Base-by-base conservation (phyloP, 2,329 filamentous ascomycete genomes). In the Claviceps maximensis region DNA sequence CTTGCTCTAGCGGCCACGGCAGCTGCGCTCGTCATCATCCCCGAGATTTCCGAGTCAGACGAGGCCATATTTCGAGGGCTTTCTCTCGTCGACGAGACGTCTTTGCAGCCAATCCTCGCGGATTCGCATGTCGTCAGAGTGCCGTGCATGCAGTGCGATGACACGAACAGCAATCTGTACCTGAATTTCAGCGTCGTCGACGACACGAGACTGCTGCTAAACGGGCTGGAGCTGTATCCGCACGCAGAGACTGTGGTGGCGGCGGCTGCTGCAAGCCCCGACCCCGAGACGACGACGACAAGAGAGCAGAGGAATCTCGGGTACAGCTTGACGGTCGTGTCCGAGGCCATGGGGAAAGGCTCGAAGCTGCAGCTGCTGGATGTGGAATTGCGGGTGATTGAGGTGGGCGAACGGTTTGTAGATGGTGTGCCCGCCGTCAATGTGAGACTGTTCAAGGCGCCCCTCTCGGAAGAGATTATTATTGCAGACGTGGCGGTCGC, bases 391-490 rank as follows among this genome's bases (percentile, higher is more conserved):
- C 72, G 79, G 57, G 74, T 86, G 56, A 73, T 82, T 55, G 75
- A 82, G 62, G 76, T 86, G 27, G 79, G 78, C 54, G 66, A 73
- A 51, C 68, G 71, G 45, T 79, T 81, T 54, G 65, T 84, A 52
- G 68, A 77, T 46, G 72, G 68, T 25, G 70, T 83, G 25, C 75
- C 78, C 40, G 69, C 69, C 29, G 72, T 88, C 54, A 74, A 77
- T 47, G 70, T 87, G 47, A 78, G 77, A 59, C 69, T 87, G 19
- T 71, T 88, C 63, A 78, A 82, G 70, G 79, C 77, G 1, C 71
- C 29, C 29, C 9, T 74, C 4, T 67, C 67, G 17, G 75, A 74
- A 52, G 74, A 77, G 49, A 69, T 86, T 40, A 65, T 79, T 63
- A 79, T 86, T 57, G 72, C 69, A 45, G 67, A 68, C 44, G 66